A percentile compares a stretch with the other conserved stretches of the same genome.
Conservation (phyloP, 2,329 filamentous ascomycete genomes). For the Fusarium sp. region DNA sequence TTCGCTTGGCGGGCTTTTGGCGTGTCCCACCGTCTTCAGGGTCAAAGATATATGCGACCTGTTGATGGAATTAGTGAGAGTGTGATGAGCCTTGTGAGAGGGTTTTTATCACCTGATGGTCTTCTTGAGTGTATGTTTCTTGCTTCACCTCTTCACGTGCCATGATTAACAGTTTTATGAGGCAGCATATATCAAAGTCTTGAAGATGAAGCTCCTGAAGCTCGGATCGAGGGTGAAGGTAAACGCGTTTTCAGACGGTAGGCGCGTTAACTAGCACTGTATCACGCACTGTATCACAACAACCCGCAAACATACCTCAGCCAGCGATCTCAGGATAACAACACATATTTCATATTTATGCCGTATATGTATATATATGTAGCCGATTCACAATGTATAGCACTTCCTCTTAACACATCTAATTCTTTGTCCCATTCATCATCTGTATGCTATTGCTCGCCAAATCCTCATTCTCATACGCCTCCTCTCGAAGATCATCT, state of each 20-base stretch:
- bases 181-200: not conserved
- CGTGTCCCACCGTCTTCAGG: constrained; percentile 56
- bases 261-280: constrained; percentile 34
- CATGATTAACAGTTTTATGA: constrained; percentile 34
- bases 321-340: too few species aligned
- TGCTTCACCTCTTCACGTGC: constrained; percentile 34
- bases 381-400: not conserved
- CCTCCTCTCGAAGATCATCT: constrained; percentile 31
- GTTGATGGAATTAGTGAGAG: constrained; percentile 30
- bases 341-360: too few species aligned
- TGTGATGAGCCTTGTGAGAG: not conserved
- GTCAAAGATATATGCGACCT: constrained; percentile 73
- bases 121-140: constrained; percentile 52
- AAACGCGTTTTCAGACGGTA: constrained; percentile 37
- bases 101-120: constrained; percentile 54
- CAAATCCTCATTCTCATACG: constrained; percentile 36
- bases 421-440: constrained; percentile 40
- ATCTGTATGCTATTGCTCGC: constrained; percentile 44
- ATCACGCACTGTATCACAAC: constrained; percentile 12
- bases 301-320: not conserved
- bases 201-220: constrained; percentile 19
- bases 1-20: constrained; percentile 63
- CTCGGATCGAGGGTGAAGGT: constrained; percentile 10
- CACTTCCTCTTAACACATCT: constrained; percentile 22
- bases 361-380: not conserved